These are phyloP conservation scores for Parathielavia appendiculata DNA, from an alignment of 495 filamentous ascomycete species.

Conservation along the genomic window DNA sequence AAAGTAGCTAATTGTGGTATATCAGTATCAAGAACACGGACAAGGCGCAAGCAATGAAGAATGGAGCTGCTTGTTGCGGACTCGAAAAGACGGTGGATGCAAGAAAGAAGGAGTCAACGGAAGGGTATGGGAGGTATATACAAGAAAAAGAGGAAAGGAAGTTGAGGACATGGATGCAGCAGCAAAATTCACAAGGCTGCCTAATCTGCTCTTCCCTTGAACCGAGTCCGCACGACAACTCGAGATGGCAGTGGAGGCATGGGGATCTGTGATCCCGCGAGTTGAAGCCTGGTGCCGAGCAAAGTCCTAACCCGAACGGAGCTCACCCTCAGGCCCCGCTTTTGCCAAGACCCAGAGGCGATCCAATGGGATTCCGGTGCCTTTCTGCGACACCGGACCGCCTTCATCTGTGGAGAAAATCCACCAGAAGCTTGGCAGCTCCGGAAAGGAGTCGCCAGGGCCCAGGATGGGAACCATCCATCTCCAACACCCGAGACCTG, in stretches of 20 bases:
- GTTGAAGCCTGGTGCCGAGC: too few species aligned
- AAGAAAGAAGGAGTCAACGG: neutral
- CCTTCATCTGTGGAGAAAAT: slow-evolving; percentile 12
- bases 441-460: slow-evolving; percentile 17
- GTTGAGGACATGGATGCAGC: too few species aligned
- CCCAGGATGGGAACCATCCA: neutral
- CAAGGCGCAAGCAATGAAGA: neutral
- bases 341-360: too few species aligned
- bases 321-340: too few species aligned
- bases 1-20: too few species aligned
- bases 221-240: neutral
- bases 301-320: too few species aligned
- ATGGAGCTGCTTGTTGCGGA: neutral
- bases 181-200: neutral
- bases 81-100: neutral
- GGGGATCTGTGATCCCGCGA: neutral
- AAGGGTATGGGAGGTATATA: neutral
- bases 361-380: neutral
- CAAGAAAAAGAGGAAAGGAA: neutral
- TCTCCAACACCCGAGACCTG: neutral
- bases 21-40: too few species aligned
- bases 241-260: neutral
- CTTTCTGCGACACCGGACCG: slow-evolving; percentile 11
- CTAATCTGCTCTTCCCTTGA: neutral
- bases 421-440: neutral